Conservation (phyloP, 140 eudicot species). For the Oenanthe javanica region DNA sequence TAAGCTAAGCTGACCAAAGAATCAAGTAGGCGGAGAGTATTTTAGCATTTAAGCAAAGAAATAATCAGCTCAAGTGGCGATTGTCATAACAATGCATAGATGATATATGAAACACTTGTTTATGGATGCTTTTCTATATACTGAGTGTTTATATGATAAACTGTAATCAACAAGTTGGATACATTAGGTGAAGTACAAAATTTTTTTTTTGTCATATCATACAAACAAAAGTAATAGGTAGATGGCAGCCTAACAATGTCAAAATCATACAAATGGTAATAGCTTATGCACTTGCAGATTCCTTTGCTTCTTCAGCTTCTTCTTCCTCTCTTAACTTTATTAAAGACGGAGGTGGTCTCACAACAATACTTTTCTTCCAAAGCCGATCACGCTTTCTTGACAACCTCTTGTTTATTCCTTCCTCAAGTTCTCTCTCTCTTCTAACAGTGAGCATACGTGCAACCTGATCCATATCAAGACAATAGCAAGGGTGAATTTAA, state of each 20-base stretch:
- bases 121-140: not conserved
- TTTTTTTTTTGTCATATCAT: not conserved
- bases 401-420: constrained; percentile 71
- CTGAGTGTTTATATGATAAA: not conserved
- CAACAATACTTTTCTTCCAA: constrained; percentile 89
- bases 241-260: not conserved
- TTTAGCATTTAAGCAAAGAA: not conserved
- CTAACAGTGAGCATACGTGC: constrained; percentile 91
- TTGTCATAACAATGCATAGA: not conserved
- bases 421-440: constrained; percentile 84
- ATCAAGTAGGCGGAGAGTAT: not conserved
- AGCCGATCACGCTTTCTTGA: constrained; percentile 86
- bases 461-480: constrained; percentile 35
- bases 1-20: not conserved
- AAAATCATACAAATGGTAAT: not conserved
- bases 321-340: constrained; percentile 74
- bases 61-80: not conserved
- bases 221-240: not conserved
- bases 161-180: not conserved
- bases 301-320: constrained; percentile 68
- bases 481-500: not conserved
- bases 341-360: constrained; percentile 88
- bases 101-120: not conserved
- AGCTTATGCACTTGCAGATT: constrained; percentile 29
- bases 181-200: not conserved